Base-by-base conservation (phyloP, 768 basidiomycete species). In the Pleurotus sapidus region DNA sequence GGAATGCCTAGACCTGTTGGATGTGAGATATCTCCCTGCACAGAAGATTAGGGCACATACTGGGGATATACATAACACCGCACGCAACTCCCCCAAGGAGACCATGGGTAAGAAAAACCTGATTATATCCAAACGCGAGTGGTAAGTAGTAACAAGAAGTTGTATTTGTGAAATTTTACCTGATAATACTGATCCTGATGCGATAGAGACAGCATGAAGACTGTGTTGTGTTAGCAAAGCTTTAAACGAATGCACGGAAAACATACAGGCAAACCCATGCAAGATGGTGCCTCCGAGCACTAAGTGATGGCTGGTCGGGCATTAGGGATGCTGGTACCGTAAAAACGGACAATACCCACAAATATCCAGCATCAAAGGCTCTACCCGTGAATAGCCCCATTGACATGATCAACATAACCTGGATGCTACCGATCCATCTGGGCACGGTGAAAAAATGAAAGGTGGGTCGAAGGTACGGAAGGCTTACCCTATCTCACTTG, bases 41-140 rank as follows among this genome's bases (percentile, higher is more conserved):
- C 11, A 34, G 30, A 34, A 11, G 30, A 8, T 11, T 34, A 34
- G 30, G 4, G 30, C 11, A 34, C 59, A 55, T 43, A 71, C 70
- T 67, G 5, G 68, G 80, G 12, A 80, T 63, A 62, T 81, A 83
- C 4, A 77, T 61, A 39, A 84, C 46, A 8, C 84, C 84, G 0
- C 68, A 65, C 4, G 79, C 78, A 9, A 83, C 69, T 7, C 83
- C 82, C 18, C 77, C 69, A 0, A 70, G 72, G 42, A 84, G 64
- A 0, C 81, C 81, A 62, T 84, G 80, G 2, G 77, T 70, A 17
- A 84, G 70, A 61, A 85, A 83, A 37, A 84, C 68, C 78, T 82
- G 60, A 17, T 17, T 23, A 45, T 17, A n/a, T n/a, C 14, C n/a
- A 45, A 8, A 45, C 5, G 11, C 12, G 17, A 48, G 24, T 24